Evolutionary conservation across 2,329 filamentous ascomycete species (phyloP).

Genomic region (Apiospora pterosperma): DNA sequence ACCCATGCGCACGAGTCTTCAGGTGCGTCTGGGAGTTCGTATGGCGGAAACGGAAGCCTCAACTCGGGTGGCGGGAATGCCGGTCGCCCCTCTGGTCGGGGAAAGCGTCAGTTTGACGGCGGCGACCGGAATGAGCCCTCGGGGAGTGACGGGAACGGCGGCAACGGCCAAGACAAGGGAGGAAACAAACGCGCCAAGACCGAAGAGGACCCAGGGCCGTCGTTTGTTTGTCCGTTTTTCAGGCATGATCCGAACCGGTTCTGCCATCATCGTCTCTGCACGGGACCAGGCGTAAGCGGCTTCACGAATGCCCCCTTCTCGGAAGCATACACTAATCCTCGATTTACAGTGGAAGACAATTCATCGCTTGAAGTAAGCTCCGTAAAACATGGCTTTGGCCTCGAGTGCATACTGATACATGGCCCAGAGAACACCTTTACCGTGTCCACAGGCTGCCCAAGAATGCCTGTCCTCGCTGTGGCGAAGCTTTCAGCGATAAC

Average conservation of each 20-base stretch:
- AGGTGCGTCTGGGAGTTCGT: slow-evolving; percentile 13
- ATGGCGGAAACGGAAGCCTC: slow-evolving; percentile 4
- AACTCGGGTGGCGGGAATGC: slow-evolving; percentile 13
- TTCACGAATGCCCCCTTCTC: background rate
- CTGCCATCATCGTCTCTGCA: slow-evolving; percentile 18
- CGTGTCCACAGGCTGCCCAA: slow-evolving; percentile 23
- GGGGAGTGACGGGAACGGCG: slow-evolving; percentile 26
- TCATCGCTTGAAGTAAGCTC: slow-evolving; percentile 26
- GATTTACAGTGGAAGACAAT: slow-evolving; percentile 19
- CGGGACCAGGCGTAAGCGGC: slow-evolving; percentile 14
- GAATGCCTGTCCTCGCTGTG: slow-evolving; percentile 23
- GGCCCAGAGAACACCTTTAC: slow-evolving; percentile 25
- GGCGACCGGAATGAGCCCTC: slow-evolving; percentile 24
- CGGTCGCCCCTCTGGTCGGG: slow-evolving; percentile 14
- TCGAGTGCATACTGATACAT: background rate
- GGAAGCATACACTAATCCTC: background rate
- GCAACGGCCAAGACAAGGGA: slow-evolving; percentile 26
- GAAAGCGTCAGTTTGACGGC: slow-evolving; percentile 24
- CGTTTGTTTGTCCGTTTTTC: slow-evolving; percentile 34
- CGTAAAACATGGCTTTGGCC: background rate
- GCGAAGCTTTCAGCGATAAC: slow-evolving; percentile 18
- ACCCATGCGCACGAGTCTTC: slow-evolving; percentile 24
- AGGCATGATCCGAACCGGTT: slow-evolving; percentile 28
- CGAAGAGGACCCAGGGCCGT: slow-evolving; percentile 22
- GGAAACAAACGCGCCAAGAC: slow-evolving; percentile 34